phyloP scores from a whole-genome alignment of 2,329 filamentous ascomycete genomes.

The Zymoseptoria ardabiliae region DNA sequence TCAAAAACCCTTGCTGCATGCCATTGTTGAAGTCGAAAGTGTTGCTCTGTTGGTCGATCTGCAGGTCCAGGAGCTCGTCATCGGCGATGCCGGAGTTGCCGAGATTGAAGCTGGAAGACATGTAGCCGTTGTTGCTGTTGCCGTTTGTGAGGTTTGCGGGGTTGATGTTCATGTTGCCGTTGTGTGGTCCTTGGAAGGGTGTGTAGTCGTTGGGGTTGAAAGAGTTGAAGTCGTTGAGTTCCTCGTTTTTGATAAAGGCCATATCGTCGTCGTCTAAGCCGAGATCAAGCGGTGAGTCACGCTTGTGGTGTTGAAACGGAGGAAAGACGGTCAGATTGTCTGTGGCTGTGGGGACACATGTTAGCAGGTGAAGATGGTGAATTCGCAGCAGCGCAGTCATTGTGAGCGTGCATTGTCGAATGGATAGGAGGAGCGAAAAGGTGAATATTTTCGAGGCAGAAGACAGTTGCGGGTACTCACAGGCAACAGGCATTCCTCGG shows the following conservation, averaged over 20 bases:
- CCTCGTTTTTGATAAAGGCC: constrained; percentile 57
- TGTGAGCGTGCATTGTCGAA: constrained; percentile 4
- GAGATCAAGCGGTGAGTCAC: constrained; percentile 31
- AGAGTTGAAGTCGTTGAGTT: constrained; percentile 53
- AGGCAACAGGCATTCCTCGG: constrained; percentile 24
- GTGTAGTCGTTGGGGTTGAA: constrained; percentile 42
- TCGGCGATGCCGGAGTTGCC: constrained; percentile 75
- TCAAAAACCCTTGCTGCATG: constrained; percentile 39
- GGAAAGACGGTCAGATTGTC: constrained; percentile 28
- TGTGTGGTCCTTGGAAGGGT: constrained; percentile 24
- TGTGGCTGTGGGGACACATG: constrained; percentile 11
- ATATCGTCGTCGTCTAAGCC: constrained; percentile 33
- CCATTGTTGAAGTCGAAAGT: constrained; percentile 38
- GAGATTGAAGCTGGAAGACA: constrained; percentile 62
- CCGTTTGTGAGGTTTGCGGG: constrained; percentile 77
- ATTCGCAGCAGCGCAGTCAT: not conserved
- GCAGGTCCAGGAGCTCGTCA: constrained; percentile 78
- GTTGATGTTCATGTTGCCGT: constrained; percentile 59
- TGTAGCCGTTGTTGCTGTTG: constrained; percentile 14
- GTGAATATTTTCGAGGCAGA: not conserved
- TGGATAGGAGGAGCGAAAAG: not conserved
- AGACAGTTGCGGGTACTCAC: constrained; percentile 19
- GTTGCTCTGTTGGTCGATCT: constrained; percentile 29
- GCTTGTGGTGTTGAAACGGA: constrained; percentile 27
- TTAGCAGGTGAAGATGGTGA: constrained; percentile 8